Base-by-base conservation (phyloP, 2,329 filamentous ascomycete species). In the Colletotrichum sp. region DNA sequence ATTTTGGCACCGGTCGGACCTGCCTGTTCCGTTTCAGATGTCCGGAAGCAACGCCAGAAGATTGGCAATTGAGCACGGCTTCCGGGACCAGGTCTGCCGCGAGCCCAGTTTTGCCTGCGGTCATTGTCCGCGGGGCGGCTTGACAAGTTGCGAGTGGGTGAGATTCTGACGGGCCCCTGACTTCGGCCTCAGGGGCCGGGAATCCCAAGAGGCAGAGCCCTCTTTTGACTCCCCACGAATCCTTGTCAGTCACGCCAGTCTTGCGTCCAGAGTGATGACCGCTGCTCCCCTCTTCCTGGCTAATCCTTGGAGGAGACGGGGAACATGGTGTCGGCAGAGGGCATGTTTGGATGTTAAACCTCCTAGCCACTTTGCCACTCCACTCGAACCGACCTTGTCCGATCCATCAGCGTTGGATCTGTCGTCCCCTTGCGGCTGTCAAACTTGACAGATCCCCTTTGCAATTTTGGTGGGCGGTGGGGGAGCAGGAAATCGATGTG, bases 361-460 rank as follows among this genome's bases (percentile, higher is more conserved):
- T 73, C 70, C 63, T 69, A 73, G 44, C 34, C 64, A 69, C 71
- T 55, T 76, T 64, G 74, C 74, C 71, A 76, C 74, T 65, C 74
- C 74, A 69, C 71, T 72, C 21, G 32, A 52, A 74, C 64, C 59
- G 74, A 65, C 64, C 64, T 74, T 69, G 71, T 62, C 70, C 70
- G 74, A 76, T 76, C 74, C 74, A 76, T 76, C 71, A 76, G 71
- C 71, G 71, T 76, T 76, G 74, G 55, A 74, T 76, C 70, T 74
- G 59, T 74, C 70, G 74, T 65, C 60, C 72, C 71, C 72, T 75
- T 66, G 66, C 72, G 72, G 72, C 75, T 75, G 75, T 75, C 75
- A 77, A 77, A 77, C 75, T 77, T 77, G 75, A 77, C 75, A 77
- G 74, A 76, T 76, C 65, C 74, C 73, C 71, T 76, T 74, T 57